Percentiles rank a stretch among this genome's conserved stretches.
Conservation (phyloP, 306 rosid species). For the Vigna nakashimae region DNA sequence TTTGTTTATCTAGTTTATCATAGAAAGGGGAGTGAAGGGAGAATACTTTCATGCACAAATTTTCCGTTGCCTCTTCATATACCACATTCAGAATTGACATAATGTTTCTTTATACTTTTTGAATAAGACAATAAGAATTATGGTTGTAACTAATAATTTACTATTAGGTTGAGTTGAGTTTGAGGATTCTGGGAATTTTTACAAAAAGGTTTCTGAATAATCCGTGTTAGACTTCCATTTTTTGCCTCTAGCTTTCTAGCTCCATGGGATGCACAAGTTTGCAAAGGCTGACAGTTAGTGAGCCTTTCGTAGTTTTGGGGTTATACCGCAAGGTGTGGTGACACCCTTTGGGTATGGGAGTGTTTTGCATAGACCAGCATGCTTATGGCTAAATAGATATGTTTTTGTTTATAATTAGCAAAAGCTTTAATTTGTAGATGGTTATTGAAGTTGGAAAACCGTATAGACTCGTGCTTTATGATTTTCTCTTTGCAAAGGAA, state of each 20-base stretch:
- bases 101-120: neutral
- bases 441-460: conserved; percentile 17
- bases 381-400: neutral
- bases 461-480: neutral
- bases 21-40: neutral
- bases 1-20: neutral
- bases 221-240: neutral
- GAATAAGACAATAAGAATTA: neutral
- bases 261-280: conserved; percentile 2
- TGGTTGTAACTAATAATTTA: conserved; percentile 19
- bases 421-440: neutral
- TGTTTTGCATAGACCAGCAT: neutral
- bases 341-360: neutral
- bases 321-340: neutral
- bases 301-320: neutral
- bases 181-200: neutral
- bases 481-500: conserved; percentile 22
- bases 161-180: neutral
- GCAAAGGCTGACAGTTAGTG: neutral
- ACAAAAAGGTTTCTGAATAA: conserved; percentile 18
- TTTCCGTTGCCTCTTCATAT: neutral
- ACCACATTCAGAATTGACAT: neutral
- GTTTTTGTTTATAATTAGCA: neutral
- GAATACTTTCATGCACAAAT: neutral
- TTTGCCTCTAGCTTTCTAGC: neutral